phyloP scores from a whole-genome alignment of 306 rosid genomes.

The Prunus mira region DNA sequence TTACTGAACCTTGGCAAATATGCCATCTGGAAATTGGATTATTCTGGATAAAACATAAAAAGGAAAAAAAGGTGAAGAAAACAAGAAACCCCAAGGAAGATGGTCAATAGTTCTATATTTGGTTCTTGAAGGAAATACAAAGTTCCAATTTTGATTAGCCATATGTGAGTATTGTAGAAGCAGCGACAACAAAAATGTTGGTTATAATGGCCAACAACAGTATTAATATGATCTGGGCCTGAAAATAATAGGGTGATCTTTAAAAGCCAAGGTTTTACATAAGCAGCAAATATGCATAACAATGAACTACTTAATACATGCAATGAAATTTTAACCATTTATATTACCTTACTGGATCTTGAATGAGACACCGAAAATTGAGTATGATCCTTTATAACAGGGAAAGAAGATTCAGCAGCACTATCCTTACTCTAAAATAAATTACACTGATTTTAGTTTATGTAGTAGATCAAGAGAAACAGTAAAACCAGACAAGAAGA shows the following conservation, averaged over 20 bases:
- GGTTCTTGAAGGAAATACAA: neutral
- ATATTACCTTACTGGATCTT: conserved; percentile 79
- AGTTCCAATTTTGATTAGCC: neutral
- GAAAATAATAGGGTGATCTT: neutral
- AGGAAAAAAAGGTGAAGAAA: neutral
- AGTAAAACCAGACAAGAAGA: conserved; percentile 10
- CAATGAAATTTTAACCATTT: neutral
- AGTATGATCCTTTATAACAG: conserved; percentile 72
- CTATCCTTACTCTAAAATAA: conserved; percentile 68
- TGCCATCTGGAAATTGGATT: conserved; percentile 98
- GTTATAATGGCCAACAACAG: neutral
- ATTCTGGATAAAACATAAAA: conserved; percentile 43
- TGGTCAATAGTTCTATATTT: neutral
- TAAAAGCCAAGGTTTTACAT: neutral
- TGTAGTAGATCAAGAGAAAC: neutral
- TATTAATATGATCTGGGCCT: neutral
- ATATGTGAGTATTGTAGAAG: neutral
- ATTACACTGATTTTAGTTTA: neutral
- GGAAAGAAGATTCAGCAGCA: conserved; percentile 81
- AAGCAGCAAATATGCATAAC: neutral
- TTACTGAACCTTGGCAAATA: conserved; percentile 92
- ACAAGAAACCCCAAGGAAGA: conserved; percentile 6
- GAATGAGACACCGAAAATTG: conserved; percentile 93
- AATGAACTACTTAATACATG: neutral
- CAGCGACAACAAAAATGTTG: neutral